Evolutionary conservation across 2,329 filamentous ascomycete species (phyloP), one percentile per base, ranked within the genome.

Genomic region (Karstenula rhodostoma): DNA sequence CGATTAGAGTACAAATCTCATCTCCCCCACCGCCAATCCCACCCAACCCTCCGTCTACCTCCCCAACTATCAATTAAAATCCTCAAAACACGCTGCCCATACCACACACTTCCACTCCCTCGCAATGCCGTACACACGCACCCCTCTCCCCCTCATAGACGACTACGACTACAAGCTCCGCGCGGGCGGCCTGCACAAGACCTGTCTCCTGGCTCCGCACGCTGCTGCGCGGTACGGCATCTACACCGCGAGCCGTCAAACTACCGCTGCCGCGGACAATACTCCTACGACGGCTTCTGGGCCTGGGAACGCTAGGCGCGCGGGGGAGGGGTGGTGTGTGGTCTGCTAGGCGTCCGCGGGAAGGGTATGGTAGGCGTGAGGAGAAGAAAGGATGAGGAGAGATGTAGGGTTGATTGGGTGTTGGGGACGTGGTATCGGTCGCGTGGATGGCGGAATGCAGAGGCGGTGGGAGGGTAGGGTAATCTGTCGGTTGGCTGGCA

Each of bases 131-230:
- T 32, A 32, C 8, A 29, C 27, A 29, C 35, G 12, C 27, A 25
- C 33, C 7, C 43, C 32, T 27, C 47, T 25, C 19, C 49, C 42
- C 29, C 42, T 42, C 32, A 15, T 40, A 22, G 33, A 57, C 42
- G 56, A 53, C 15, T 52, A 57, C 42, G 56, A 53, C 15, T 52
- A 57, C 56, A 57, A 57, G 17, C 29, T 32, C 29, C 54, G 33
- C 15, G 17, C 37, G 13, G 23, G 43, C 33, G 46, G 54, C 33
- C 35, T 57, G 44, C 46, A 49, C 25, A 49, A 43, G 13, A 57
- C 46, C 6, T 57, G 54, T 48, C 29, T 57, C 25, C 54, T 57
- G 12, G 54, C 54, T 7, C 54, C 54, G 2, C 43, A 35, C 13
- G 40, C 17, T 2, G 12, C 13, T n/a, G 25, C 15, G 2, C 9